These are phyloP conservation scores for Linanthus parryae DNA, from an alignment of 148 eudicot genomes.

Conservation along the genomic window DNA sequence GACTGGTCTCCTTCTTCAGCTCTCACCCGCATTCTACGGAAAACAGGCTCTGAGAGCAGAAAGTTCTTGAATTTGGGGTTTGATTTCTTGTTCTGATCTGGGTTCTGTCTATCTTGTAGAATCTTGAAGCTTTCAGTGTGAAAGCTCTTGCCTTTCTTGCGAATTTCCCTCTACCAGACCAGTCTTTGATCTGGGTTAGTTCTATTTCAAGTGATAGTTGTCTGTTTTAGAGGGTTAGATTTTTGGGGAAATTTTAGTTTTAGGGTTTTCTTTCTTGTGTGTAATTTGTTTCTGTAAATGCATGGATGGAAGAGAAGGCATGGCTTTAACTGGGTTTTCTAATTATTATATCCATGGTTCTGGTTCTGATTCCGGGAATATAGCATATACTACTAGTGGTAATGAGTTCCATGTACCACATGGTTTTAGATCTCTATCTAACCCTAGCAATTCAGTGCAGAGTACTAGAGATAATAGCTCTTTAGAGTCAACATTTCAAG, in stretches of 20 bases:
- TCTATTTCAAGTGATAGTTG: neutral
- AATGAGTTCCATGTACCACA: slow-evolving; percentile 9
- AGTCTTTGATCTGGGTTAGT: neutral
- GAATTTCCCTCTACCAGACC: neutral
- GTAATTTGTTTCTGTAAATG: slow-evolving; percentile 12
- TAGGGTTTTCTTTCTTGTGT: neutral
- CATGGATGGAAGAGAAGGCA: slow-evolving; percentile 30
- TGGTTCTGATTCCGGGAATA: slow-evolving; percentile 13
- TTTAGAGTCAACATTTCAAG: slow-evolving; percentile 30
- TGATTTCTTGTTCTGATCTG: too few species aligned
- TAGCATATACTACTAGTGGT: too few species aligned
- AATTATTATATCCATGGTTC: slow-evolving; percentile 13
- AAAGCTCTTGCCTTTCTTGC: neutral
- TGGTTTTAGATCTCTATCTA: slow-evolving; percentile 13
- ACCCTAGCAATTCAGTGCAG: slow-evolving; percentile 12
- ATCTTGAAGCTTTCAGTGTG: neutral
- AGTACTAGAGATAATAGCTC: slow-evolving; percentile 23
- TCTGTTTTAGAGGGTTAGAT: neutral
- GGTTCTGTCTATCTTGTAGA: neutral
- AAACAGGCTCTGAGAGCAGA: too few species aligned
- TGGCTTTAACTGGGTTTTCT: slow-evolving; percentile 20
- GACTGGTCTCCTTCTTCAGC: neutral
- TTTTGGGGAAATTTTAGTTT: slow-evolving; percentile 1
- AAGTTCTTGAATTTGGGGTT: too few species aligned
- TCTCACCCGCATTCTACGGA: too few species aligned